Conservation (phyloP, 106 monocot genomes). For the Dendrobium catenatum region DNA sequence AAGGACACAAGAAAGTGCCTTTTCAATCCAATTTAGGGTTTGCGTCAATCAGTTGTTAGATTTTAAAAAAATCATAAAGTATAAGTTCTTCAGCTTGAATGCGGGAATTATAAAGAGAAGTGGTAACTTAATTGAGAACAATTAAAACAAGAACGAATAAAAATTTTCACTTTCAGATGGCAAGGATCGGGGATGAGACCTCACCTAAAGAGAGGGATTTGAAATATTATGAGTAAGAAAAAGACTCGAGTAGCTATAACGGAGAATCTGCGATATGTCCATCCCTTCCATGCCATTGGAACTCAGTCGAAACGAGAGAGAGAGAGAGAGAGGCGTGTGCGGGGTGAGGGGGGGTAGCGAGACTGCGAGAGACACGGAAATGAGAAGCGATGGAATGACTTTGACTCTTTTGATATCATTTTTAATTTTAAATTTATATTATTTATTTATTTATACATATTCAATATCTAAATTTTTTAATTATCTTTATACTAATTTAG, state of each 20-base stretch:
- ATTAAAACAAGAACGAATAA: not conserved
- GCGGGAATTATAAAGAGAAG: not conserved
- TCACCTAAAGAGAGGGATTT: slow-evolving; percentile 12
- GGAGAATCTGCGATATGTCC: slow-evolving; percentile 8
- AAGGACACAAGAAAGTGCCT: not conserved
- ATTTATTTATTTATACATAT: too few species aligned
- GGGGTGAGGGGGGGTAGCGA: too few species aligned
- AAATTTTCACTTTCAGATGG: not conserved
- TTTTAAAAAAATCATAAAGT: not conserved
- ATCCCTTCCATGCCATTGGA: slow-evolving; percentile 2
- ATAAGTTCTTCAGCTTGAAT: not conserved
- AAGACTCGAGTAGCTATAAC: slow-evolving; percentile 3
- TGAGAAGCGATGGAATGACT: too few species aligned
- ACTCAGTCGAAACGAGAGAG: not conserved
- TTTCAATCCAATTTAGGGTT: slow-evolving; percentile 2
- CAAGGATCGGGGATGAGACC: not conserved
- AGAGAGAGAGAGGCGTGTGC: too few species aligned
- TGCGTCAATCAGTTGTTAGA: not conserved
- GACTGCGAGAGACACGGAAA: too few species aligned
- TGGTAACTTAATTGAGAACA: not conserved
- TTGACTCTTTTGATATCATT: too few species aligned
- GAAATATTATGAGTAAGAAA: slow-evolving; percentile 9
- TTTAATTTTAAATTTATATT: too few species aligned
- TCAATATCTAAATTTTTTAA: too few species aligned
- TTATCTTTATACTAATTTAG: too few species aligned